Evolutionary conservation across 2,329 filamentous ascomycete genomes (phyloP), one percentile per base, ranked within the genome.

Genomic region (Colletotrichum costaricense): DNA sequence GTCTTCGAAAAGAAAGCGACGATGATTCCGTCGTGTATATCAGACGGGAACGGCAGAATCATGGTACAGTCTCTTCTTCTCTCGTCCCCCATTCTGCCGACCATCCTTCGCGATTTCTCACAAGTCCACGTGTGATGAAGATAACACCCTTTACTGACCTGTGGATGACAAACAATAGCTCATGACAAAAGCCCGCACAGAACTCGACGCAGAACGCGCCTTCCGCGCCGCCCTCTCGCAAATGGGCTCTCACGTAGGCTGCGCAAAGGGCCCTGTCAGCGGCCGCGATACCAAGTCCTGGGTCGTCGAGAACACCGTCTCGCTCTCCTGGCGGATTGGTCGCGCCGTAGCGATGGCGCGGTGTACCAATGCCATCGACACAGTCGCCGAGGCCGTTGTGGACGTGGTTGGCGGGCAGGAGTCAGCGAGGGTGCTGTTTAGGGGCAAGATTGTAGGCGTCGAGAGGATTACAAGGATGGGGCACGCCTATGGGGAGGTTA

Each of bases 361-460:
- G 52, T 66, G 62, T 16, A 70, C 38, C 7, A 66, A 89, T 72
- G 84, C 84, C 3, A 79, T 90, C 0, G 86, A 88, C 14, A 85
- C 80, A 8, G 88, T 91, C 2, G 89, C 89, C 0, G 88, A 91
- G 79, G 84, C 83, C 3, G 91, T 92, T 68, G 84, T 92, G 11
- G 84, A 87, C 0, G 89, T 90, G 78, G 88, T 88, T 33, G 90
- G 89, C 5, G 90, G 90, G 0, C 75, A 81, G 0, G 81, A 82
- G 5, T 85, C 86, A 0, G 90, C 88, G 1, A 87, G 84, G 68
- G 85, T 92, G 16, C 76, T 93, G 22, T 92, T 88, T 82, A 86
- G 88, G 69, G 91, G 91, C 24, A 93, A 92, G 81, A 91, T 92
- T 74, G 84, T 91, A 9, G 86, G 86, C 1, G 90, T 92, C 0